Percentiles rank a stretch among this genome's conserved stretches.
Conservation (phyloP, 148 eudicot species). For the Persicaria tinctoria region DNA sequence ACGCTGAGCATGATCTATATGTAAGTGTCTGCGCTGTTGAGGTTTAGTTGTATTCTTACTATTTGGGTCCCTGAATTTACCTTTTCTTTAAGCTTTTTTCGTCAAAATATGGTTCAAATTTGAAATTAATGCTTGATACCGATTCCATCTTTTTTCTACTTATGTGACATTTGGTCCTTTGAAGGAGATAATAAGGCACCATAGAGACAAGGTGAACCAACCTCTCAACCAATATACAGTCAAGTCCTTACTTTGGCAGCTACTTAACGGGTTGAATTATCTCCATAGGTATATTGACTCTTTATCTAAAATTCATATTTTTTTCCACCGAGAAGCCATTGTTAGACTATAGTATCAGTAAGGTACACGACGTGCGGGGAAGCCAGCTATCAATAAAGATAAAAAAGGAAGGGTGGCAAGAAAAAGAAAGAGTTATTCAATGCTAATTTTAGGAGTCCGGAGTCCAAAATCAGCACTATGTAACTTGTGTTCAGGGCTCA, state of each 20-base stretch:
- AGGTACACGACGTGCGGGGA: not conserved
- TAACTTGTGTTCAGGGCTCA: not conserved
- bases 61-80: too few species aligned
- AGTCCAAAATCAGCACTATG: not conserved
- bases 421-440: too few species aligned
- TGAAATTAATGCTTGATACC: not conserved
- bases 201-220: constrained; percentile 85
- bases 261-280: constrained; percentile 92
- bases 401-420: not conserved
- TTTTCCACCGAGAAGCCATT: not conserved
- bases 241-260: constrained; percentile 92
- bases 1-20: constrained; percentile 95
- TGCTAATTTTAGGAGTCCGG: too few species aligned
- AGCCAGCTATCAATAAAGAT: not conserved
- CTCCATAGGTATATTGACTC: constrained; percentile 60
- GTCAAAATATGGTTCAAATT: not conserved
- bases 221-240: constrained; percentile 79
- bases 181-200: constrained; percentile 94
- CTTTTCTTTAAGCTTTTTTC: too few species aligned
- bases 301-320: not conserved
- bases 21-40: constrained; percentile 34
- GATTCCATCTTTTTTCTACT: not conserved
- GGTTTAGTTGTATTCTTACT: too few species aligned
- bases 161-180: constrained; percentile 13
- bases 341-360: not conserved